Conservation (phyloP, 257 asterid genomes). For the Hygrophila difformis region DNA sequence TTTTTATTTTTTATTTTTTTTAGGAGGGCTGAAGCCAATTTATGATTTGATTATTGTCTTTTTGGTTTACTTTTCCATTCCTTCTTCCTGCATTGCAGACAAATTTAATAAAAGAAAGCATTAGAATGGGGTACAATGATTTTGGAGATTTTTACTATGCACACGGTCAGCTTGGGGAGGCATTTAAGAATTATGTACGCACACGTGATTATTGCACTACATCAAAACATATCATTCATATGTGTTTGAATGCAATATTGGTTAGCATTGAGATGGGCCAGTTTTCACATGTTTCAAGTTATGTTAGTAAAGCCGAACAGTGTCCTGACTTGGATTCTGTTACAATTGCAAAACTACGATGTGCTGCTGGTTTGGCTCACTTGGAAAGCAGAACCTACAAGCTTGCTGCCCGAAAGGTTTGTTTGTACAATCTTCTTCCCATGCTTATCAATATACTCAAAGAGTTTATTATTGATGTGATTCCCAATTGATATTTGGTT, state of each 20-base stretch:
- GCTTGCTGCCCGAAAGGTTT: slow-evolving; percentile 97
- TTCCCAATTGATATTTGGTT: too few species aligned
- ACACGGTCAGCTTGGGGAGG: slow-evolving; percentile 83
- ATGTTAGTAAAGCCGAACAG: slow-evolving; percentile 88
- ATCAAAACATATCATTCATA: slow-evolving; percentile 68
- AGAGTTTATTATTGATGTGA: too few species aligned
- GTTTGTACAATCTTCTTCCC: slow-evolving; percentile 11
- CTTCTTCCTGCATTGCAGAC: slow-evolving; percentile 82
- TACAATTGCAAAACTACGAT: too few species aligned
- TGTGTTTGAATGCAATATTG: slow-evolving; percentile 85
- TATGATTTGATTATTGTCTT: background rate
- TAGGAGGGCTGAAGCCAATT: too few species aligned
- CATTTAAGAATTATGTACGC: slow-evolving; percentile 84
- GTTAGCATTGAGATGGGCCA: slow-evolving; percentile 98
- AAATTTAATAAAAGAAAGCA: slow-evolving; percentile 93
- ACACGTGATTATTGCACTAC: slow-evolving; percentile 97
- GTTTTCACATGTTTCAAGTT: slow-evolving; percentile 83
- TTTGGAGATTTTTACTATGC: slow-evolving; percentile 90
- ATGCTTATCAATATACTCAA: background rate
- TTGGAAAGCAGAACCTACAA: slow-evolving; percentile 76
- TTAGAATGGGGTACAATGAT: slow-evolving; percentile 97
- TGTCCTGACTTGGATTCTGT: too few species aligned
- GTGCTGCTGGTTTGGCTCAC: slow-evolving; percentile 91
- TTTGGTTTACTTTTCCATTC: background rate
- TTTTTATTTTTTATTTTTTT: too few species aligned